Base-by-base conservation (phyloP, 306 rosid species). In the Dryas drummondii region DNA sequence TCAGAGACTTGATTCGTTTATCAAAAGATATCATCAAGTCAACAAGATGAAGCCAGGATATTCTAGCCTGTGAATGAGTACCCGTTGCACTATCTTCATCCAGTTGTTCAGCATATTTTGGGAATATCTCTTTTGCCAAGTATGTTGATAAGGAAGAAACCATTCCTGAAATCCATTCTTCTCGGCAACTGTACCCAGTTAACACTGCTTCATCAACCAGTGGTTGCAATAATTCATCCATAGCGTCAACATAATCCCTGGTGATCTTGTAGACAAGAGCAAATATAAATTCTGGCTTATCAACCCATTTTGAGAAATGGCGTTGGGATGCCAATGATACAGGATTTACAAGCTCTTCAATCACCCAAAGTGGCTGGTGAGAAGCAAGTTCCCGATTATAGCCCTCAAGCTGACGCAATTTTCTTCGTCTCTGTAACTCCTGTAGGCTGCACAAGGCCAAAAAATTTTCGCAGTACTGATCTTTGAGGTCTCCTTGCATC, bases 311-410 rank as follows among this genome's bases (percentile, higher is more conserved):
- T 37, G 89, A 86, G 86, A 94, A 91, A 91, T 94, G 97, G 49
- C 76, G 86, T 77, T 94, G 97, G 82, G 93, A 83, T 79, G 89
- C 93, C 86, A 94, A 67, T 46, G 91, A 84, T 66, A 94, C 78
- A 32, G 97, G 97, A 88, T 86, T 94, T 69, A 90, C 98, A 79
- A 91, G 96, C 88, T 91, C 98, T 87, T 91, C 98, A 81, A 94
- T 87, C 62, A 88, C 97, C 98, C 98, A 94, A 60, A 94, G 97
- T 45, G 98, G 96, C 71, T 91, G 98, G 57, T 77, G 85, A 58
- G 86, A 72, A 81, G 93, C 85, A 49, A 84, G 79, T 77, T 90
- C 84, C 75, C 76, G 63, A 74, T 76, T 83, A 75, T 78, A 87
- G 40, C 97, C 93, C 79, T 78, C 80, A 15, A 94, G 97, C 76